Evolutionary conservation across 192 early-diverging fungal species (phyloP).

Genomic region (Bifiguratus adelaidae): DNA sequence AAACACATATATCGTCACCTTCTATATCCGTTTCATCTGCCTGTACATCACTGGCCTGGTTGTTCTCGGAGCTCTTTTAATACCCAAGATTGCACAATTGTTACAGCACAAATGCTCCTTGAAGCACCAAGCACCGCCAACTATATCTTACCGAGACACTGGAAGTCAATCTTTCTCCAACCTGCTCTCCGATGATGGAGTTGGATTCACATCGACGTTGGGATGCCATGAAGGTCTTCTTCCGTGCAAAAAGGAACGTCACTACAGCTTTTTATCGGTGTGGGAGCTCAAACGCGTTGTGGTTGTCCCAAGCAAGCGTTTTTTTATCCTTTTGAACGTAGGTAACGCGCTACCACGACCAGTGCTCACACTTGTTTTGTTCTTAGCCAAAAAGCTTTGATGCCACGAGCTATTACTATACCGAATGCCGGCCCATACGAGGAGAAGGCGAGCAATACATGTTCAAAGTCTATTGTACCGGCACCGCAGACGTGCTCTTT

Average conservation of each 20-base stretch:
- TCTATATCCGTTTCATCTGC: background rate
- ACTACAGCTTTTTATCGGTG: constrained; percentile 10
- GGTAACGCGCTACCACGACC: background rate
- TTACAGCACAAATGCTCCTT: background rate
- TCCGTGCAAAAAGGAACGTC: constrained; percentile 9
- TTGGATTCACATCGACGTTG: constrained; percentile 2
- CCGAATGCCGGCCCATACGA: background rate
- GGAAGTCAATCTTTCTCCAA: background rate
- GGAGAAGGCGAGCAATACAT: background rate
- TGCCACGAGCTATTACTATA: constrained; percentile 3
- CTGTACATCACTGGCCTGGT: background rate
- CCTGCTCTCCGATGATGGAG: constrained; percentile 2
- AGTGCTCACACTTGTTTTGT: background rate
- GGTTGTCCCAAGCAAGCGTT: constrained; percentile 6
- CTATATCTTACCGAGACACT: too few relatives aligned
- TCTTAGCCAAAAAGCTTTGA: constrained; percentile 1
- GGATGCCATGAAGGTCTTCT: constrained; percentile 10
- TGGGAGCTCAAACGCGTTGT: constrained; percentile 19
- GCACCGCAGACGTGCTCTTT: background rate
- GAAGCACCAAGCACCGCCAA: too few relatives aligned
- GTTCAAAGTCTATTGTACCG: constrained; percentile 4
- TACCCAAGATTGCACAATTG: background rate
- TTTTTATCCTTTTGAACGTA: constrained; percentile 11
- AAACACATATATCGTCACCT: background rate
- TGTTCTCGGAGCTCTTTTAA: background rate